Conservation (phyloP, 2,329 filamentous ascomycete species). For the Reticulascus tulasneorum region DNA sequence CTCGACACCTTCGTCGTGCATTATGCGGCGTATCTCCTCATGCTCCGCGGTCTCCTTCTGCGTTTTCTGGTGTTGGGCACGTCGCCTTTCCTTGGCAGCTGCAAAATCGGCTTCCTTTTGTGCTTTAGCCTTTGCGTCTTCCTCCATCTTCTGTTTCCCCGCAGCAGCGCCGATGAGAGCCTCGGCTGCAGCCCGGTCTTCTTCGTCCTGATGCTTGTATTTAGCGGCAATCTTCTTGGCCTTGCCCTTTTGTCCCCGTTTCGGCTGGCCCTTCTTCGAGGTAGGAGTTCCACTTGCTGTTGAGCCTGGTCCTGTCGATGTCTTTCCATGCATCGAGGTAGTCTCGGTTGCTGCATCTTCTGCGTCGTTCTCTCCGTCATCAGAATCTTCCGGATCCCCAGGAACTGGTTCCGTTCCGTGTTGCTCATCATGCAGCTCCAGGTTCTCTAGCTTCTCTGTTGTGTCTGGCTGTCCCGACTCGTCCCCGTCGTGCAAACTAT, state of each 20-base stretch:
- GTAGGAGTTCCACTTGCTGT: conserved; percentile 21
- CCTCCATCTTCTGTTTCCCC: conserved; percentile 64
- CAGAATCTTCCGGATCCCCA: conserved; percentile 21
- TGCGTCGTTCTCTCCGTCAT: conserved; percentile 15
- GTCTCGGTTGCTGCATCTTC: conserved; percentile 16
- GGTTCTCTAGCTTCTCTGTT: conserved; percentile 15
- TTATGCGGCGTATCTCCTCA: conserved; percentile 62
- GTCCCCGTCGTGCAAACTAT: too few species aligned
- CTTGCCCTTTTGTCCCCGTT: conserved; percentile 76
- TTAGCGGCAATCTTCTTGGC: conserved; percentile 84
- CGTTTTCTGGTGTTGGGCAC: conserved; percentile 73
- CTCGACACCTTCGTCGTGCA: conserved; percentile 57
- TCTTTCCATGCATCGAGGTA: conserved; percentile 3
- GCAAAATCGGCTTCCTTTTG: conserved; percentile 68
- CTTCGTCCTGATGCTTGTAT: conserved; percentile 92
- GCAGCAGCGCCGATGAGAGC: conserved; percentile 75
- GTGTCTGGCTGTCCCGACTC: conserved; percentile 24
- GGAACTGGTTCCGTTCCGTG: conserved; percentile 18
- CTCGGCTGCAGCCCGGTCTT: conserved; percentile 81
- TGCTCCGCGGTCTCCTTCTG: conserved; percentile 73
- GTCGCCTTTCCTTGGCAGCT: conserved; percentile 69
- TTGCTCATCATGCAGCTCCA: conserved; percentile 15
- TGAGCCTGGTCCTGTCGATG: conserved; percentile 9
- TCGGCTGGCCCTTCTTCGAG: conserved; percentile 45
- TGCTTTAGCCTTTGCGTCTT: conserved; percentile 63